Base-by-base conservation (phyloP, 2,329 filamentous ascomycete species). In the Tricladium varicosporioides region DNA sequence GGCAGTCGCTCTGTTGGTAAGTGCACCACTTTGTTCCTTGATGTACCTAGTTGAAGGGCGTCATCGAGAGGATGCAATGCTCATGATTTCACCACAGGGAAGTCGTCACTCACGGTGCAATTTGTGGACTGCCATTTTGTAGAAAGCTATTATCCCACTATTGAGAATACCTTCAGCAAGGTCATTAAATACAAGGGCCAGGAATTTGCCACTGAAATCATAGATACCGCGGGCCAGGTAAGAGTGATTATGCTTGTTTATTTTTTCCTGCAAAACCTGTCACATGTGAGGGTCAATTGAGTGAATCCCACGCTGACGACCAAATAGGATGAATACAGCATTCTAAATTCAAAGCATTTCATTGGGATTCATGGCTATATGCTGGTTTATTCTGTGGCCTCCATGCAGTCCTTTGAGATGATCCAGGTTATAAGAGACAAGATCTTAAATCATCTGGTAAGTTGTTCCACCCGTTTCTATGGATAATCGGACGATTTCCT, bases 281-380 rank as follows among this genome's bases (percentile, higher is more conserved):
- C 55, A 62, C 57, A 62, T 54, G 58, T 46, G 46, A 36, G 46
- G 36, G 48, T 3, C 22, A n/a, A 10, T 7, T 54, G 15, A 22
- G 13, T 56, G 18, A 49, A 43, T 33, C 15, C 19, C 19, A 55
- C 52, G 59, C 61, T 63, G 46, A 65, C 18, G 15, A 14, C 19
- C n/a, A 44, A 46, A 56, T 58, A 94, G 88, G 94, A 99, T 79
- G 94, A 99, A 76, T 99, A 99, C 79, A 96, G 91, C 71, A 97
- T 97, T 64, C 81, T 99, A 60, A 97, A 97, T 75, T 96, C 91
- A 61, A 97, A 97, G 78, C 93, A 97, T 73, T 97, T 97, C 70
- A 97, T 99, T 73, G 94, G 94, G 62, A 97, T 97, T 65, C 94
- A 99, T 78, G 94, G 94, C 56, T 99, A 97, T 75, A 92, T 99